A percentile compares a stretch with the other conserved stretches of the same genome.
Conservation (phyloP, 2,329 filamentous ascomycete species). For the Meredithiella fracta region DNA sequence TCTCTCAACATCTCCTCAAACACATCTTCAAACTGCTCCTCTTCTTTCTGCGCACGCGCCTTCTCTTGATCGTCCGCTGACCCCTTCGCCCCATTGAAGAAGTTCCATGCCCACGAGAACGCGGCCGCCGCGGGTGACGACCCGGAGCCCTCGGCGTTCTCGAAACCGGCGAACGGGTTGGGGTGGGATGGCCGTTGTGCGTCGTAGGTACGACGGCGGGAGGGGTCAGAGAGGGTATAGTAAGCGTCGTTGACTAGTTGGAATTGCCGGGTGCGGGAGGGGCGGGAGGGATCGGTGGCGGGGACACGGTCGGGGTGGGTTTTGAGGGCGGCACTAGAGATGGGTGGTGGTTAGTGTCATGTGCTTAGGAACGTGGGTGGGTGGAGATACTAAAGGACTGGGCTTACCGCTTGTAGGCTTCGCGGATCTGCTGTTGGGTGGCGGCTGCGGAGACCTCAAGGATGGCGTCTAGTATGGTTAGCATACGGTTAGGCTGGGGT, state of each 20-base stretch:
- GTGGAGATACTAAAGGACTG: conserved; percentile 9
- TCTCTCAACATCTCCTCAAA: conserved; percentile 86
- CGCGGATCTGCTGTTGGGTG: conserved; percentile 67
- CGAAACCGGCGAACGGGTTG: conserved; percentile 23
- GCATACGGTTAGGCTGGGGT: background rate
- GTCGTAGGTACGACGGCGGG: conserved; percentile 71
- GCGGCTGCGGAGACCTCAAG: conserved; percentile 60
- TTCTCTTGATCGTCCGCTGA: conserved; percentile 22
- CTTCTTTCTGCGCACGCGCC: conserved; percentile 39
- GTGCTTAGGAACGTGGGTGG: too few species aligned
- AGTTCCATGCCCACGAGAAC: conserved; percentile 67
- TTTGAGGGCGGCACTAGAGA: conserved; percentile 61
- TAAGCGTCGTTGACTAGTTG: conserved; percentile 88
- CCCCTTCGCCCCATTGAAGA: conserved; percentile 28
- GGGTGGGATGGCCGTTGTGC: conserved; percentile 30
- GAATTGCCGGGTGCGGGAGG: conserved; percentile 68
- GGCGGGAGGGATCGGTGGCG: conserved; percentile 65
- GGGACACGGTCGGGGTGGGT: conserved; percentile 87
- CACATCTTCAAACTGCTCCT: conserved; percentile 72
- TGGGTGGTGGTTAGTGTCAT: background rate
- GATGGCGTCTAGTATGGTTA: conserved; percentile 42
- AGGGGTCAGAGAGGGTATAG: conserved; percentile 70
- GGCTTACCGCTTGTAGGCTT: conserved; percentile 75
- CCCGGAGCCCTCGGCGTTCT: conserved; percentile 19
- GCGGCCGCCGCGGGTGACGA: conserved; percentile 23